Base-by-base conservation (phyloP, 192 early-diverging fungal genomes). In the Backusella circina region DNA sequence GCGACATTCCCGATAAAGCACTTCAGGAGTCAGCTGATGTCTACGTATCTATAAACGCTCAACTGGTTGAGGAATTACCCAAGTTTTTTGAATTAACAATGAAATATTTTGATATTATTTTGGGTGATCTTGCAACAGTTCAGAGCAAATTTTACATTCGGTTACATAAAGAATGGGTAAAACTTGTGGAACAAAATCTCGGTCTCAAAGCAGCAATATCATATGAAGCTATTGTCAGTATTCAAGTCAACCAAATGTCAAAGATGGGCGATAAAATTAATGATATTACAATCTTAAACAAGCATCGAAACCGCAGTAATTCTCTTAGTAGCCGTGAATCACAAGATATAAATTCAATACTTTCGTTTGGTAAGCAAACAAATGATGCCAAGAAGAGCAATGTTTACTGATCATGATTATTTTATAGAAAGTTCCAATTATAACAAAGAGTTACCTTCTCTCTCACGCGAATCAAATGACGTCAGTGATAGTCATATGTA, bases 31-130 rank as follows among this genome's bases (percentile, higher is more conserved):
- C 90, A 2, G 91, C 92, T 1, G 88, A 84, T n/a, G 88, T 85
- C 2, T 95, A 90, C 73, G 76, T 69, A 3, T 87, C 89, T 6
- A 90, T 95, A 76, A 90, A 93, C 70, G 91, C 83, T 28, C 91
- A 95, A 77, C 80, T 95, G 6, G 77, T 89, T 26, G 90, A 92
- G 44, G 91, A 95, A 76, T 81, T 95, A 5, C 93, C 93, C 4
- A 78, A 80, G 72, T 91, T 94, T 65, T 77, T 90, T 33, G 77
- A 75, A 39, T 72, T 93, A 7, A 89, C 88, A 0, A 80, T 79
- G 1, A 79, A 87, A 73, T 93, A 91, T 79, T 84, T 92, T 71
- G 87, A 92, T 33, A 71, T 88, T 23, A 86, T 92, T 8, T 70
- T 88, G 2, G 81, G 81, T 72, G 83, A 87, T 23, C 85, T 92